Conservation (phyloP, 352 stramenopile species). For the Pythium pyrilobum region DNA sequence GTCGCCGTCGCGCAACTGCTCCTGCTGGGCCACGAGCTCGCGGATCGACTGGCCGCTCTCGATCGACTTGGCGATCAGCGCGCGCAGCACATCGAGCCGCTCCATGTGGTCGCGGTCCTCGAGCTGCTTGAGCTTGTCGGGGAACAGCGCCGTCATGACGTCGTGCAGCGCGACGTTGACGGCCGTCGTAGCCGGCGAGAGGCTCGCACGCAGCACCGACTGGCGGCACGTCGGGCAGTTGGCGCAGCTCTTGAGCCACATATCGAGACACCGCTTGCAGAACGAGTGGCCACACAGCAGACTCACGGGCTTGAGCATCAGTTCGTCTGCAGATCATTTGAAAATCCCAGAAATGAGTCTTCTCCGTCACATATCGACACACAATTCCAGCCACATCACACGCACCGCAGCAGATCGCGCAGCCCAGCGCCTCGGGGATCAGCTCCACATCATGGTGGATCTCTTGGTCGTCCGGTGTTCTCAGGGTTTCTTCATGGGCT, state of each 20-base stretch:
- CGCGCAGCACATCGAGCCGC: conserved; percentile 24
- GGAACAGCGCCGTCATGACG: conserved; percentile 25
- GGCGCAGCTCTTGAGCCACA: conserved; percentile 32
- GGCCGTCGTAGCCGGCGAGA: conserved; percentile 2
- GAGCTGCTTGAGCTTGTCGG: conserved; percentile 22
- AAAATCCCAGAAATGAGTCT: too few species aligned
- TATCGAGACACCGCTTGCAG: conserved; percentile 36
- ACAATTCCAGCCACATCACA: neutral
- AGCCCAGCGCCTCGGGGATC: conserved; percentile 29
- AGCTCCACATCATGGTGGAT: neutral
- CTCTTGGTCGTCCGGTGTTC: neutral
- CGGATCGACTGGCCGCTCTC: conserved; percentile 20
- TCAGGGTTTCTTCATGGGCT: neutral
- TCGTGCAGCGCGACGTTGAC: conserved; percentile 37
- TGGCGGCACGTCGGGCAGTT: conserved; percentile 37
- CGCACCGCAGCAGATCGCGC: conserved; percentile 39
- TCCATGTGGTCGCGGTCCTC: conserved; percentile 24
- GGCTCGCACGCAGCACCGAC: conserved; percentile 5
- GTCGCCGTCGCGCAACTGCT: neutral
- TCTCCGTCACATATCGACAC: neutral
- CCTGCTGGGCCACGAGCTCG: conserved; percentile 23
- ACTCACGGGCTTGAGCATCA: conserved; percentile 40
- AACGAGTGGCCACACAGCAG: conserved; percentile 42
- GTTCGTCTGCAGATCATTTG: conserved; percentile 29
- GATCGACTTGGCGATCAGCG: conserved; percentile 25